Evolutionary conservation across 495 filamentous ascomycete species (phyloP), one percentile per base, ranked within the genome.

Genomic region (Evernia prunastri): DNA sequence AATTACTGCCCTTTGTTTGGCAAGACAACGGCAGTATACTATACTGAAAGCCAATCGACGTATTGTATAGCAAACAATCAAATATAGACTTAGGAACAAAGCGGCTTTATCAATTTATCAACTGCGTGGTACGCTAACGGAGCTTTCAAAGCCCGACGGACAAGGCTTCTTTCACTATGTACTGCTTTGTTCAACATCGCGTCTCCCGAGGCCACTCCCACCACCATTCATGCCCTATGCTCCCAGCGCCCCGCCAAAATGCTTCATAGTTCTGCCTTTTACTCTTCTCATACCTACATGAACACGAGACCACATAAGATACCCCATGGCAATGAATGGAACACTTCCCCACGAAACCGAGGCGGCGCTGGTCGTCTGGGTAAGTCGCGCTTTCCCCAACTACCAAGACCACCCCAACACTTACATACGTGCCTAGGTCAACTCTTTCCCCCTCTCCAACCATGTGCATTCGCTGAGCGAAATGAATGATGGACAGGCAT

Each of bases 401-500:
- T 56, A n/a, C 29, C n/a, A 20, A 18, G 47, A 62, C 35, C 56
- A 23, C 37, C 29, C 3, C 42, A 17, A 42, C 27, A n/a, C 61
- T 72, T 25, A 71, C 45, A 13, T 31, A 56, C 43, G 18, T 13
- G 12, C 11, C 15, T 53, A 73, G 71, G 76, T 83, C 69, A 84
- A 83, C 72, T 78, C 76, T 70, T 81, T 82, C 68, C 74, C 78
- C 51, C 68, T 82, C 29, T 74, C 75, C 40, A 74, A 76, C 66
- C 78, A 74, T 33, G 75, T 82, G 59, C 72, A 75, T 39, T 72
- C 72, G 53, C 72, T 85, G 62, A 81, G 82, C 63, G 86, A 91
- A 68, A 79, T 96, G 69, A 85, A 82, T 60, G 88, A 95, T 73
- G 92, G 90, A 56, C 80, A 83, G 58, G 80, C 89, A 35, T 80